Conservation (phyloP, 108 stramenopile species). For the Nitzschia putrida region DNA sequence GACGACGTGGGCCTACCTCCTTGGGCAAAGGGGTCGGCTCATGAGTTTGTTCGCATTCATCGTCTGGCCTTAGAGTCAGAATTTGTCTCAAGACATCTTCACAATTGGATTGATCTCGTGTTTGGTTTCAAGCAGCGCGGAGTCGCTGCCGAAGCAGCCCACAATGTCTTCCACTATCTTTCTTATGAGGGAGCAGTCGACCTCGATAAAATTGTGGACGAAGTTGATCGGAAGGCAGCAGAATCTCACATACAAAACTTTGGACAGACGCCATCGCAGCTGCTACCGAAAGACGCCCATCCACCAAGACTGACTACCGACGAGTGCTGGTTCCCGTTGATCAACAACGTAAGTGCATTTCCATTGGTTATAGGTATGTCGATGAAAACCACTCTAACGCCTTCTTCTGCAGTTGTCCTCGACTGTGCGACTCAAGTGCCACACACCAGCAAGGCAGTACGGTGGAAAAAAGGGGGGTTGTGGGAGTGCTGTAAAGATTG, state of each 20-base stretch:
- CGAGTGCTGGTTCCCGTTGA: slow-evolving; percentile 58
- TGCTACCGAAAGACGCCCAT: slow-evolving; percentile 70
- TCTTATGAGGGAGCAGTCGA: slow-evolving; percentile 98
- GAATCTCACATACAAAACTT: slow-evolving; percentile 96
- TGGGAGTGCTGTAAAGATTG: slow-evolving; percentile 62
- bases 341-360: slow-evolving; percentile 44
- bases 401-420: slow-evolving; percentile 31
- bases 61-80: slow-evolving; percentile 93
- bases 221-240: slow-evolving; percentile 75
- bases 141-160: slow-evolving; percentile 71
- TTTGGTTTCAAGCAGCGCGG: slow-evolving; percentile 96
- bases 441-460: slow-evolving; percentile 77
- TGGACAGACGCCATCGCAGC: slow-evolving; percentile 95
- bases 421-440: slow-evolving; percentile 49
- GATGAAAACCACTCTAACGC: not conserved
- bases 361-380: not conserved
- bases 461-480: slow-evolving; percentile 49
- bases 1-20: slow-evolving; percentile 93
- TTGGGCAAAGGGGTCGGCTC: slow-evolving; percentile 91
- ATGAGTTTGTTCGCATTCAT: slow-evolving; percentile 91
- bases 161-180: slow-evolving; percentile 95
- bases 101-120: slow-evolving; percentile 96
- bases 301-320: slow-evolving; percentile 53
- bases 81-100: slow-evolving; percentile 85
- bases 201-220: slow-evolving; percentile 89